Percentiles rank a stretch among this genome's conserved stretches.
These are phyloP conservation scores for Pistacia vera DNA, from an alignment of 345 rosid genomes.

Conservation along the genomic window DNA sequence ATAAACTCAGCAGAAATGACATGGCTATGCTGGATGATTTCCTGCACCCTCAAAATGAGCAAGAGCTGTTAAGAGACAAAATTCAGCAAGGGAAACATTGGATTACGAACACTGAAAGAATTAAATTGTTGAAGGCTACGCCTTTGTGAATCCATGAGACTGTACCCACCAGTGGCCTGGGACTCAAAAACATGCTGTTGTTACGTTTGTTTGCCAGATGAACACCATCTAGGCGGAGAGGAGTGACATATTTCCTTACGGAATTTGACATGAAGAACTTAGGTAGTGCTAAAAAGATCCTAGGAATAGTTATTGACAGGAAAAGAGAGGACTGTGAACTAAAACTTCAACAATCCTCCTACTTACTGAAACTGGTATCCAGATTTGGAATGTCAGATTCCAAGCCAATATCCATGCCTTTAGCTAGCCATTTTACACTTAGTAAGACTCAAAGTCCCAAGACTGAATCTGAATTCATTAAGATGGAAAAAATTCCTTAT, in stretches of 20 bases:
- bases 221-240: slow-evolving; percentile 72
- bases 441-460: too few relatives aligned
- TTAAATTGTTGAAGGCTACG: slow-evolving; percentile 56
- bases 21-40: slow-evolving; percentile 65
- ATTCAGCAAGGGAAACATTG: slow-evolving; percentile 16
- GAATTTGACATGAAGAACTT: slow-evolving; percentile 41
- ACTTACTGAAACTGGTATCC: too few relatives aligned
- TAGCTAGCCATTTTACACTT: too few relatives aligned
- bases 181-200: slow-evolving; percentile 63
- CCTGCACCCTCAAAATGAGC: slow-evolving; percentile 37
- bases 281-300: too few relatives aligned
- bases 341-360: too few relatives aligned
- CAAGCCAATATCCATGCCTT: too few relatives aligned
- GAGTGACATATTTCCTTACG: slow-evolving; percentile 89
- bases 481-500: too few relatives aligned
- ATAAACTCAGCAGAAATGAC: slow-evolving; percentile 65
- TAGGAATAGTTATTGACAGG: too few relatives aligned
- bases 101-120: slow-evolving; percentile 43
- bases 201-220: slow-evolving; percentile 66
- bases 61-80: slow-evolving; percentile 43
- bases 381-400: too few relatives aligned
- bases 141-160: slow-evolving; percentile 65
- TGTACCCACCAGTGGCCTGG: slow-evolving; percentile 79
- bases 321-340: too few relatives aligned
- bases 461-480: too few relatives aligned